A percentile compares a stretch with the other conserved stretches of the same genome.
These are phyloP conservation scores for Breynia disticha DNA, from an alignment of 441 rosid genomes.

Conservation along the genomic window DNA sequence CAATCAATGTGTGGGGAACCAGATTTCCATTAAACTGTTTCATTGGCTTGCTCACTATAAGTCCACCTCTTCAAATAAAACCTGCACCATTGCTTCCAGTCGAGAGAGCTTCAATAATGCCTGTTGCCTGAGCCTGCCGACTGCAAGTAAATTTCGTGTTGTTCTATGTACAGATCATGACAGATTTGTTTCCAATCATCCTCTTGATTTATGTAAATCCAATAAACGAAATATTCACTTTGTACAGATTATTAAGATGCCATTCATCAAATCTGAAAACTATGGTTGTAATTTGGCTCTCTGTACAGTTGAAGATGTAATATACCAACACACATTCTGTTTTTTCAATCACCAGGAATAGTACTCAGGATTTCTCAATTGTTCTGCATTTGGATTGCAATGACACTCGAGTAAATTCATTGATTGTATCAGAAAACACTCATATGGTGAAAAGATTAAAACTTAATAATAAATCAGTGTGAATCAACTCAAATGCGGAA, in stretches of 20 bases:
- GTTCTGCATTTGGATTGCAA: too few species aligned
- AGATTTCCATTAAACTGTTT: constrained; percentile 62
- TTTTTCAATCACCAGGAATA: too few species aligned
- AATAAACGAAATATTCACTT: constrained; percentile 1
- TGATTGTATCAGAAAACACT: too few species aligned
- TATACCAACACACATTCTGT: too few species aligned
- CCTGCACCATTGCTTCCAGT: constrained; percentile 29
- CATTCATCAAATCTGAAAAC: not conserved
- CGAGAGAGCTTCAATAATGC: constrained; percentile 25
- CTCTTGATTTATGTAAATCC: not conserved
- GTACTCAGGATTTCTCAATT: too few species aligned
- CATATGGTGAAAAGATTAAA: too few species aligned
- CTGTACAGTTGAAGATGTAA: not conserved
- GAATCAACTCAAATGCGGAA: too few species aligned
- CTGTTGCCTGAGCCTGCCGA: constrained; percentile 26
- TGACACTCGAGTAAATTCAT: too few species aligned
- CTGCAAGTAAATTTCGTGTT: not conserved
- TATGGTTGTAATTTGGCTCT: not conserved
- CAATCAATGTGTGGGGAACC: constrained; percentile 79
- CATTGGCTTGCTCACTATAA: constrained; percentile 42
- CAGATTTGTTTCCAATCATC: not conserved
- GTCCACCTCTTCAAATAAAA: constrained; percentile 77
- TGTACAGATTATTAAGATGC: not conserved
- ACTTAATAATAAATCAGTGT: too few species aligned
- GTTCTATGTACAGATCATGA: constrained; percentile 10